Evolutionary conservation across 805 yeast genomes (phyloP), one percentile per base, ranked within the genome.

Genomic region (Clavispora santaluciae): DNA sequence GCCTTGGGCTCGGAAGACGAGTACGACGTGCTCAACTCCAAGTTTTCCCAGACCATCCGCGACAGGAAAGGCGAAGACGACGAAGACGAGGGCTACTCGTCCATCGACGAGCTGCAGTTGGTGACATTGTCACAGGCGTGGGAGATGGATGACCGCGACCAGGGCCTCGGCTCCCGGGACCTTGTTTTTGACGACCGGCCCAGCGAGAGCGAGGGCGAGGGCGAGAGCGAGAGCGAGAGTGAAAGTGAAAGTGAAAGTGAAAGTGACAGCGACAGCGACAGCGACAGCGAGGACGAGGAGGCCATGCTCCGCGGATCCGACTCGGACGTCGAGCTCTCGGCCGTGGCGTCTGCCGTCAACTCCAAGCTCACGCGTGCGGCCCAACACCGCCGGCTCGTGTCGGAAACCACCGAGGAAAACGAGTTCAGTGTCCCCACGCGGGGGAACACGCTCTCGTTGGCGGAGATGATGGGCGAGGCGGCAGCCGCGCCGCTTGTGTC

Each of bases 1-100:
- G 96, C 95, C 0, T 63, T 86, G 44, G 95, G 93, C 0, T 82
- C 93, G 0, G 95, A 76, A 43, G 90, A 84, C 50, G 87, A 80
- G 39, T 75, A 71, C 40, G 84, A 76, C 51, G 70, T 75, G 6
- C 61, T 81, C 51, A 75, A 77, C 59, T 77, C 86, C 22, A 83
- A 78, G 55, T 78, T 82, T 48, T 80, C 88, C 5, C 86, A 83
- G 54, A 76, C 83, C 11, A 63, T 81, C 33, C 75, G 88, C 62
- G 87, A 81, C 56, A 70, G 68, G 45, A 72, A 69, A 52, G 46
- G 50, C 23, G 63, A 61, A 4, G 39, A 15, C 35, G 44, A 41
- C 21, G 72, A 61, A n/a, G 65, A 63, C 12, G 78, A 69, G 5
- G 91, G 77, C 10, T 84, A 86, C 55, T 76, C 76, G 20, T 81